Percentiles rank a stretch among this genome's conserved stretches.
Evolutionary conservation across 305 asterid genomes (phyloP).

Genomic region (Striga hermonthica): DNA sequence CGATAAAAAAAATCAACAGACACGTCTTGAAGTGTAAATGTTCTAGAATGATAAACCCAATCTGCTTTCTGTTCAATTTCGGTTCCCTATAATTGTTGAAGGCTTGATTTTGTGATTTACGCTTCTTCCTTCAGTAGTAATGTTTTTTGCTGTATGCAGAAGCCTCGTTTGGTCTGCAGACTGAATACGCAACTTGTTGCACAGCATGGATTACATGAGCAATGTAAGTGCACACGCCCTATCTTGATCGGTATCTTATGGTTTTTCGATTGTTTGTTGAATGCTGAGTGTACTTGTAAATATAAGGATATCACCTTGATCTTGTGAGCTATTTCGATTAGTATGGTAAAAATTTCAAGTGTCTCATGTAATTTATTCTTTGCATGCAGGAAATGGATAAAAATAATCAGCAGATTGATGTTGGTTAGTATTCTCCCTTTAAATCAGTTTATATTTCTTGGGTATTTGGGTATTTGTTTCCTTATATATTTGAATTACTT

Average conservation of each 20-base stretch:
- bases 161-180: slow-evolving; percentile 27
- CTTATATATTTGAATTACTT: background rate
- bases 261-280: background rate
- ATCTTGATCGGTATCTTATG: background rate
- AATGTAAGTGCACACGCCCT: slow-evolving; percentile 32
- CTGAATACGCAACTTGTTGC: slow-evolving; percentile 28
- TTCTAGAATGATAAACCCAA: too few relatives aligned
- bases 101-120: slow-evolving; percentile 9
- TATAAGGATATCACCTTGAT: slow-evolving; percentile 10
- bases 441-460: slow-evolving; percentile 1
- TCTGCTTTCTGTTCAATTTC: too few relatives aligned
- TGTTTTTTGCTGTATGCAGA: slow-evolving; percentile 37
- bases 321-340: slow-evolving; percentile 7
- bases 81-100: too few relatives aligned
- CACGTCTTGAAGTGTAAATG: too few relatives aligned
- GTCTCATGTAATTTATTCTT: slow-evolving; percentile 25
- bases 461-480: background rate
- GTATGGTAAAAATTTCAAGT: background rate
- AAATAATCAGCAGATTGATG: slow-evolving; percentile 52
- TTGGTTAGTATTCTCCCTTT: slow-evolving; percentile 46
- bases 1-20: too few relatives aligned
- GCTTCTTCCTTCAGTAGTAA: slow-evolving; percentile 5
- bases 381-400: slow-evolving; percentile 51
- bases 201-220: slow-evolving; percentile 37
- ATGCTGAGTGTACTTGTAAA: background rate